These are phyloP conservation scores for Erythrophleum fordii DNA, from an alignment of 306 rosid genomes.

Conservation along the genomic window DNA sequence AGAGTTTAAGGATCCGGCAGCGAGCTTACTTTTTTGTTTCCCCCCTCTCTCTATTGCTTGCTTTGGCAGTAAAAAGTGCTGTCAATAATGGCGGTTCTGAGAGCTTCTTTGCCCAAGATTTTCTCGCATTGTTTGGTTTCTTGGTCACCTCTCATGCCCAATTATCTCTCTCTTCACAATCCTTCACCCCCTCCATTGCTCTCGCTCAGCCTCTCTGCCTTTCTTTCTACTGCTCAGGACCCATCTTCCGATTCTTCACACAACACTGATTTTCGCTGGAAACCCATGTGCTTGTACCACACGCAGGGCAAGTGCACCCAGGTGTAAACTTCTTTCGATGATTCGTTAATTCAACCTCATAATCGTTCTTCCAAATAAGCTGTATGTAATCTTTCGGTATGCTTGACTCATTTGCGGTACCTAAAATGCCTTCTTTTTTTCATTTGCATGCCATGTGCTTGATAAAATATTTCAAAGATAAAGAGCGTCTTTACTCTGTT, in stretches of 20 bases:
- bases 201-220: conserved; percentile 44
- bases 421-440: not conserved
- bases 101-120: conserved; percentile 43
- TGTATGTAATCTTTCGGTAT: not conserved
- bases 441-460: conserved; percentile 47
- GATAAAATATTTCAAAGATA: conserved; percentile 46
- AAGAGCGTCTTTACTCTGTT: not conserved
- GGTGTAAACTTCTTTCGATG: conserved; percentile 43
- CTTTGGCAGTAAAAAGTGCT: too few species aligned
- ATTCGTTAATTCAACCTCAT: not conserved
- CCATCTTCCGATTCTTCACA: conserved; percentile 24
- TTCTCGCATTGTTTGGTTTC: conserved; percentile 41
- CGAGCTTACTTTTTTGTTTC: too few species aligned
- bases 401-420: not conserved
- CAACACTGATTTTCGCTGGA: conserved; percentile 58
- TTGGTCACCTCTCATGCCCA: too few species aligned
- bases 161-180: too few species aligned
- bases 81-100: conserved; percentile 46
- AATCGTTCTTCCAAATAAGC: not conserved
- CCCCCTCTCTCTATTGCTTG: too few species aligned
- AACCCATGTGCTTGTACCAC: conserved; percentile 82
- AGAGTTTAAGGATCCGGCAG: too few species aligned
- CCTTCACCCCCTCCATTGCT: conserved; percentile 42
- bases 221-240: conserved; percentile 55
- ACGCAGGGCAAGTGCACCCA: conserved; percentile 81